A percentile compares a stretch with the other conserved stretches of the same genome.
Evolutionary conservation across 2,329 filamentous ascomycete species (phyloP).

Genomic region (Delphinella strobiligena): DNA sequence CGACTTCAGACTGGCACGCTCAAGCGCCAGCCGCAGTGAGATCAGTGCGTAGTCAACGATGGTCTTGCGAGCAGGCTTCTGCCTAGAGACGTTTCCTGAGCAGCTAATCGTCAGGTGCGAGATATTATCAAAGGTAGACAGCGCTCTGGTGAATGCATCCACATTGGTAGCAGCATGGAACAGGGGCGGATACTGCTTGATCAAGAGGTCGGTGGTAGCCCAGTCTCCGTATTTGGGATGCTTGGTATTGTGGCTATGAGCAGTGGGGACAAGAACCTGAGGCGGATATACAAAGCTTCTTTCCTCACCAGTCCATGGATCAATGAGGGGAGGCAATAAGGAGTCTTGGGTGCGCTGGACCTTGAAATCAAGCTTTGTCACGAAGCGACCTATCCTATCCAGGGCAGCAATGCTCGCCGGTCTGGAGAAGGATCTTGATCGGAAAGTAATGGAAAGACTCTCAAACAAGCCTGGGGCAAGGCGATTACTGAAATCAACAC

Average conservation of each 20-base stretch:
- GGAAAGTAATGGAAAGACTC: slow-evolving; percentile 58
- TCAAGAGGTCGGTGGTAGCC: slow-evolving; percentile 69
- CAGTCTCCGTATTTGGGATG: slow-evolving; percentile 67
- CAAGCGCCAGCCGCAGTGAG: slow-evolving; percentile 71
- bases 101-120: slow-evolving; percentile 66
- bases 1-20: slow-evolving; percentile 54
- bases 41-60: slow-evolving; percentile 83
- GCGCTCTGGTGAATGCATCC: slow-evolving; percentile 65
- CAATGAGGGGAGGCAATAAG: slow-evolving; percentile 72
- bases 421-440: slow-evolving; percentile 63
- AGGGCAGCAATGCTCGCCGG: slow-evolving; percentile 62
- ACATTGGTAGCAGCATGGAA: slow-evolving; percentile 87
- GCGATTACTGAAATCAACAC: slow-evolving; percentile 57
- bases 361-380: slow-evolving; percentile 66
- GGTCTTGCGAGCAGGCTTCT: slow-evolving; percentile 59
- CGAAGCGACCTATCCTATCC: slow-evolving; percentile 63
- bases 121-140: slow-evolving; percentile 57
- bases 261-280: slow-evolving; percentile 49
- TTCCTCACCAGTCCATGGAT: slow-evolving; percentile 65
- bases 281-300: slow-evolving; percentile 73
- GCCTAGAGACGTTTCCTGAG: slow-evolving; percentile 53
- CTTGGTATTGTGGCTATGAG: slow-evolving; percentile 40
- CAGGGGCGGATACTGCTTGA: slow-evolving; percentile 75
- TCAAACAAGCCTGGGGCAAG: slow-evolving; percentile 59
- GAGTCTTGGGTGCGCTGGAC: slow-evolving; percentile 67